These are phyloP conservation scores for Amphibolis antarctica DNA, from an alignment of 106 monocot genomes.

Conservation along the genomic window DNA sequence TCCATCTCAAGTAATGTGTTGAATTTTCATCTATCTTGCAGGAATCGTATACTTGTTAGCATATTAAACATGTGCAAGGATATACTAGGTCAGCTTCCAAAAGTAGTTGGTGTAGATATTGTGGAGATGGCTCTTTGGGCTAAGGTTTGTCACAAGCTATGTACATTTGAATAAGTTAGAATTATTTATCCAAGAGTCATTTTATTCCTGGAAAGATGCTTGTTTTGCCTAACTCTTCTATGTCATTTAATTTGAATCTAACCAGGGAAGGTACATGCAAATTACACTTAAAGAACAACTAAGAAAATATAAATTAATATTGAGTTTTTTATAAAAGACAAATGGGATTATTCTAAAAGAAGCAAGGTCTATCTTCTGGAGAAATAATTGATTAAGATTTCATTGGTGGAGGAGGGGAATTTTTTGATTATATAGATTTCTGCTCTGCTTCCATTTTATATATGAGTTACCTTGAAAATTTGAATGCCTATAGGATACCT, in stretches of 20 bases:
- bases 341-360: too few species aligned
- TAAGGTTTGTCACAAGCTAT: slow-evolving; percentile 37
- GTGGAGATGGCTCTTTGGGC: slow-evolving; percentile 99
- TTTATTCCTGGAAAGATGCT: not conserved
- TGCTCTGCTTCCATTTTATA: not conserved
- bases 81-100: slow-evolving; percentile 63
- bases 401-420: too few species aligned
- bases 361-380: too few species aligned
- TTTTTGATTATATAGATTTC: not conserved
- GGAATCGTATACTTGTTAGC: slow-evolving; percentile 76
- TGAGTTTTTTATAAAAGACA: too few species aligned
- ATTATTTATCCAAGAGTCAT: not conserved
- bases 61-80: slow-evolving; percentile 93
- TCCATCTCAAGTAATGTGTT: too few species aligned
- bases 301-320: too few species aligned
- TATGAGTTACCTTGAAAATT: not conserved
- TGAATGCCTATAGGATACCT: not conserved
- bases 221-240: not conserved
- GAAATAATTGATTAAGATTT: too few species aligned
- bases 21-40: slow-evolving; percentile 14
- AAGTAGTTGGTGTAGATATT: slow-evolving; percentile 92
- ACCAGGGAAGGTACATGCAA: too few species aligned
- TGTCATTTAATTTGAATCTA: too few species aligned
- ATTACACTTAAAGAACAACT: too few species aligned
- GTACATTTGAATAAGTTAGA: not conserved